These are phyloP conservation scores for Aureobasidium vineae DNA, from an alignment of 2,329 filamentous ascomycete species.

Conservation along the genomic window DNA sequence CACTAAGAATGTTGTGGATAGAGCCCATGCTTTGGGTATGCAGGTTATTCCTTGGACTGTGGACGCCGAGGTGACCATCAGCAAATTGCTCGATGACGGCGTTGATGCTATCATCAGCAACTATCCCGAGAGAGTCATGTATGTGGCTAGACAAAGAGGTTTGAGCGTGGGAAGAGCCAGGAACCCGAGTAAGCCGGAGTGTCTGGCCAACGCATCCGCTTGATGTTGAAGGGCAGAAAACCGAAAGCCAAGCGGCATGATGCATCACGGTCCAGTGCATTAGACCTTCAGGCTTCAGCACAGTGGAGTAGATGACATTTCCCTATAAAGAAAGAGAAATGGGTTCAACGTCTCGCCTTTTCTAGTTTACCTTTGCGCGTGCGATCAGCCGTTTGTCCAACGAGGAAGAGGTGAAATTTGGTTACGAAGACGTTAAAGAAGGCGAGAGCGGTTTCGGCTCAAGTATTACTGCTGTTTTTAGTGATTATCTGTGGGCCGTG, in stretches of 20 bases:
- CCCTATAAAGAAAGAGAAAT: too few species aligned
- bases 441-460: too few species aligned
- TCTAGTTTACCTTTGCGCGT: too few species aligned
- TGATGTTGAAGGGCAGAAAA: neutral
- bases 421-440: too few species aligned
- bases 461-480: too few species aligned
- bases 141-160: slow-evolving; percentile 5
- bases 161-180: slow-evolving; percentile 14
- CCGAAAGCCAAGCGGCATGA: too few species aligned
- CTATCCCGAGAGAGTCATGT: slow-evolving; percentile 19
- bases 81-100: slow-evolving; percentile 3
- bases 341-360: too few species aligned
- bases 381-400: too few species aligned
- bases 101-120: slow-evolving; percentile 11
- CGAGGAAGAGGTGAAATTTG: too few species aligned
- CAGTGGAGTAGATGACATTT: too few species aligned
- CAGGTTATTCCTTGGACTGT: slow-evolving; percentile 9
- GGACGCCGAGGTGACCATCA: slow-evolving; percentile 2
- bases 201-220: slow-evolving; percentile 3
- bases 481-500: too few species aligned
- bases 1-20: neutral
- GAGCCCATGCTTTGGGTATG: neutral
- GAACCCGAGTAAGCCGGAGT: slow-evolving; percentile 5
- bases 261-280: neutral
- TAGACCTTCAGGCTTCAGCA: neutral